phyloP scores from a whole-genome alignment of 306 rosid genomes.

The Acacia melanoxylon region DNA sequence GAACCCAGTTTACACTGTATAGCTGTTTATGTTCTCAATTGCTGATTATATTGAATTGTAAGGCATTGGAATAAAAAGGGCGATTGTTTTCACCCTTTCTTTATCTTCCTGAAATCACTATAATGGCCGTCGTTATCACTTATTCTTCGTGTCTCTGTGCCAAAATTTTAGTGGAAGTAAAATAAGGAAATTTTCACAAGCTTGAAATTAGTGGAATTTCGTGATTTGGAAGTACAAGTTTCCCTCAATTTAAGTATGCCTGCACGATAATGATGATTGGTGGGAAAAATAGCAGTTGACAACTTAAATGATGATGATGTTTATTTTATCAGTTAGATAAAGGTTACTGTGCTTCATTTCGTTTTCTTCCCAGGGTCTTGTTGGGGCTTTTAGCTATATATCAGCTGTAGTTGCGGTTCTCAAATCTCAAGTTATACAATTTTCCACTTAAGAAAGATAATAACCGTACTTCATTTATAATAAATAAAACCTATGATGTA shows the following conservation, averaged over 20 bases:
- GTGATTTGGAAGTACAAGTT: background rate
- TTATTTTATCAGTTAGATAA: background rate
- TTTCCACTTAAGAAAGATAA: background rate
- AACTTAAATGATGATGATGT: background rate
- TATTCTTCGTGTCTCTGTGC: slow-evolving; percentile 4
- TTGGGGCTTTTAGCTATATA: slow-evolving; percentile 1
- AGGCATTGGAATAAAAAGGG: slow-evolving; percentile 23
- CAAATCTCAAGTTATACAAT: slow-evolving; percentile 1
- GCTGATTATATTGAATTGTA: slow-evolving; percentile 44
- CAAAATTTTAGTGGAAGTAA: background rate
- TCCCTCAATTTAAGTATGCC: slow-evolving; percentile 4
- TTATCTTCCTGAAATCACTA: background rate
- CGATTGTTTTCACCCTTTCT: background rate
- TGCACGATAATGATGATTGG: slow-evolving; percentile 9
- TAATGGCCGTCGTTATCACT: slow-evolving; percentile 13
- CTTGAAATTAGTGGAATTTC: slow-evolving; percentile 15
- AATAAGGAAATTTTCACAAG: slow-evolving; percentile 10
- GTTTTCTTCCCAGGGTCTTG: slow-evolving; percentile 13
- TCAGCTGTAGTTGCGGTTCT: slow-evolving; percentile 5
- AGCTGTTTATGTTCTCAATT: slow-evolving; percentile 41
- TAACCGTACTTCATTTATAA: background rate
- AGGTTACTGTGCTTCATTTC: background rate
- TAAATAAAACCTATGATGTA: background rate
- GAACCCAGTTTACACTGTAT: slow-evolving; percentile 59
- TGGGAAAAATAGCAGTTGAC: slow-evolving; percentile 12